Evolutionary conservation across 2,329 filamentous ascomycete genomes (phyloP).

Genomic region (Curvularia sp.): DNA sequence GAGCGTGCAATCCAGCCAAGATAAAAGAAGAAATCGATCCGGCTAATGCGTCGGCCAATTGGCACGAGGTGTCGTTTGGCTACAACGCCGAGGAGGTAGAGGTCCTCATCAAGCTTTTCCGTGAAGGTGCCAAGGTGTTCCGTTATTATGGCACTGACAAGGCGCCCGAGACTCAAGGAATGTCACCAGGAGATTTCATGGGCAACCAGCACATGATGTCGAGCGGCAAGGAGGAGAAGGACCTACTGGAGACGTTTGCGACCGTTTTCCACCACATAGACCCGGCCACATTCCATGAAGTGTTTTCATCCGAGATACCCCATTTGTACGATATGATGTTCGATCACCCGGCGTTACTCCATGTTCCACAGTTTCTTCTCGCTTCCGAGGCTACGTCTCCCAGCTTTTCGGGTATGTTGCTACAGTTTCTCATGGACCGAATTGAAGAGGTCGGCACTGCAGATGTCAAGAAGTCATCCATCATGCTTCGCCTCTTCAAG

Average conservation of each 20-base stretch:
- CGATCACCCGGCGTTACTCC: conserved; percentile 89
- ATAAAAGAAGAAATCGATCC: conserved; percentile 70
- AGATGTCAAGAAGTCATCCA: conserved; percentile 90
- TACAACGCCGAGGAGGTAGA: conserved; percentile 97
- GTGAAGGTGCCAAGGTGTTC: conserved; percentile 94
- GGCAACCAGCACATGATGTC: conserved; percentile 95
- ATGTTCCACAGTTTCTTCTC: conserved; percentile 97
- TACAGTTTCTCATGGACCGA: conserved; percentile 96
- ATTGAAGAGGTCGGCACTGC: conserved; percentile 94
- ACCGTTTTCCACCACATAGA: conserved; percentile 99
- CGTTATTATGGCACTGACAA: conserved; percentile 95
- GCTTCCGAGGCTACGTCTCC: conserved; percentile 98
- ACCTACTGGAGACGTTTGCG: conserved; percentile 94
- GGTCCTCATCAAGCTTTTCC: conserved; percentile 95
- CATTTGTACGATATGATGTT: conserved; percentile 98
- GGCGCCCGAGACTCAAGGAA: conserved; percentile 74
- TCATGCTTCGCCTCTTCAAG: conserved; percentile 93
- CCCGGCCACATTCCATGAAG: conserved; percentile 96
- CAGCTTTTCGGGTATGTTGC: conserved; percentile 96
- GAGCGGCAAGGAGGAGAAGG: conserved; percentile 95
- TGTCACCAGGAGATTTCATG: conserved; percentile 88
- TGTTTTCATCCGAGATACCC: conserved; percentile 96
- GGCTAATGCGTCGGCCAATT: conserved; percentile 82
- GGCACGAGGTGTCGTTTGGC: conserved; percentile 93
- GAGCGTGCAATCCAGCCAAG: conserved; percentile 78